Base-by-base conservation (phyloP, 345 rosid species). In the Citrus trifoliata region DNA sequence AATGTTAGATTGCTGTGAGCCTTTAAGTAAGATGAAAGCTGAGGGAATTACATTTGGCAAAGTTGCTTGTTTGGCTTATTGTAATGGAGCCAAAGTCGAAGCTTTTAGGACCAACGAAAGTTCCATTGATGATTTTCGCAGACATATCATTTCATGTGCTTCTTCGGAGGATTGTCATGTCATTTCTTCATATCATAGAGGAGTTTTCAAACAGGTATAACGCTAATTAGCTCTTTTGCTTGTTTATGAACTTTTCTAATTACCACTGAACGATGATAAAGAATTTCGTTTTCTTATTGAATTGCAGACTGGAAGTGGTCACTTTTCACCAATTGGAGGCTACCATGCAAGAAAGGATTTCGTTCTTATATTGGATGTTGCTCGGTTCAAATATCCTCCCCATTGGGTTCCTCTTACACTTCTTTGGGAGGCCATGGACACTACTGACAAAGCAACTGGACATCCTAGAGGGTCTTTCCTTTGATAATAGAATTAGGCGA, bases 341-440 rank as follows among this genome's bases (percentile, higher is more conserved):
- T 86, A 83, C 73, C 88, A 83, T 76, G 67, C 76, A 24, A 78
- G 83, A 73, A 66, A 16, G 13, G 84, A 81, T 38, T 83, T 86
- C 86, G 86, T 79, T 75, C 81, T 85, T 21, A 76, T 79, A 63
- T 76, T 82, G 77, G 88, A 85, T 79, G 88, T 85, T 68, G 86
- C 86, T 27, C 79, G 84, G 21, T 85, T 85, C 65, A 85, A 83
- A 66, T 85, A 85, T 61, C 86, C 84, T 51, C 84, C 86, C 10
- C 88, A 85, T 9, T 85, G 88, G 86, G 84, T 85, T 78, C 88
- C 88, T n/a, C 84, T 83, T 58, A 13, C 80, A 7, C 86, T 82
- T 76, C 88, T 85, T 58, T 85, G 86, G 86, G 81, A 80, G 35
- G 88, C 84, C 42, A 80, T 85, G 86, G 55, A 80, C 65, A 71